Conservation (phyloP, 257 asterid genomes). For the Jasminum sambac region DNA sequence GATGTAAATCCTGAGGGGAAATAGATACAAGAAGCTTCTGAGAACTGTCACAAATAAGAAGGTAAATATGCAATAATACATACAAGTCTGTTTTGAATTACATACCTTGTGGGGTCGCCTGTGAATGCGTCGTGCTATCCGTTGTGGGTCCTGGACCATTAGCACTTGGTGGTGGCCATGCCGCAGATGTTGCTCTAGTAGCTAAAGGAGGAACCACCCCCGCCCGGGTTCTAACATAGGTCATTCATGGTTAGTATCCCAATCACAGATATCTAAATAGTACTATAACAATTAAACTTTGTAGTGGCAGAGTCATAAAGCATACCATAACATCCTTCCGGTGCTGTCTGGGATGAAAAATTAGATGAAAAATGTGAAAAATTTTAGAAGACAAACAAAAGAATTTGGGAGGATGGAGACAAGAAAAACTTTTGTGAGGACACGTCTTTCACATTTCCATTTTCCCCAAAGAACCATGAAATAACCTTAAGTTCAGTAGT, state of each 20-base stretch:
- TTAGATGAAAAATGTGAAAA: too few relatives aligned
- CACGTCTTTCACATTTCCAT: too few relatives aligned
- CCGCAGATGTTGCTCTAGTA: constrained; percentile 76
- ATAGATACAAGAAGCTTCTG: constrained; percentile 22
- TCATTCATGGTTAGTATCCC: constrained; percentile 16
- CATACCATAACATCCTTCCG: too few relatives aligned
- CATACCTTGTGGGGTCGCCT: constrained; percentile 51
- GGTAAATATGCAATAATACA: constrained; percentile 14
- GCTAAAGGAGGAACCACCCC: constrained; percentile 63
- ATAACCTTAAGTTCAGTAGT: neutral
- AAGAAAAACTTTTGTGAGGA: too few relatives aligned
- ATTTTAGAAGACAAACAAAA: too few relatives aligned
- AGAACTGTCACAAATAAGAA: constrained; percentile 1
- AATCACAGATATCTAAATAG: constrained; percentile 10
- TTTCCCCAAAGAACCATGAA: neutral
- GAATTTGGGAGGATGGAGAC: too few relatives aligned
- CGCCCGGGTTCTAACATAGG: constrained; percentile 50
- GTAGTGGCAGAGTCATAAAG: neutral
- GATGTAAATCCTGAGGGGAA: constrained; percentile 41
- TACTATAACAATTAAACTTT: neutral
- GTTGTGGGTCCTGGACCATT: constrained; percentile 37
- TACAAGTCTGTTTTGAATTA: constrained; percentile 19
- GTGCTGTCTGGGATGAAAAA: too few relatives aligned
- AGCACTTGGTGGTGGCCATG: constrained; percentile 65
- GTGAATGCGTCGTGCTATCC: constrained; percentile 32